Evolutionary conservation across 1,284 basidiomycete genomes (phyloP), one percentile per base, ranked within the genome.

Genomic region (Singerocomus inundabilis): DNA sequence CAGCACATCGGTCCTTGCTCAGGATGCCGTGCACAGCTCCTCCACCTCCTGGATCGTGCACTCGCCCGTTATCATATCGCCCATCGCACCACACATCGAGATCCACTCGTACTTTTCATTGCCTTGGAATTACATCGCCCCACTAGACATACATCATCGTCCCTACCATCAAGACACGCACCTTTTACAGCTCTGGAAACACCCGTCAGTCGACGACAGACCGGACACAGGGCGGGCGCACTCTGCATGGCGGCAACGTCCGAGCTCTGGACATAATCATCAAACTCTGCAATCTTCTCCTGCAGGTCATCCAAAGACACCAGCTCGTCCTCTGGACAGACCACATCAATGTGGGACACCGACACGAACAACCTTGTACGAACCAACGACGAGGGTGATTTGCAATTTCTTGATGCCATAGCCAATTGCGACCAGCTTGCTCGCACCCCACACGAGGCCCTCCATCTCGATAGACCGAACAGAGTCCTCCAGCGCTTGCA

Each of bases 281-380:
- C 95, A 63, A 94, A 86, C 65, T 90, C 91, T 16, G 75, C 74
- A 55, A 95, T 77, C 77, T 88, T 80, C 68, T 97, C 94, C 74
- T 98, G 93, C 59, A 99, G 82, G 39, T 98, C 94, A 60, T 98
- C 93, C 58, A 90, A 77, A 18, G 94, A 97, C 54, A 99, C 87
- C 64, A 95, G 91, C 65, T 96, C 95, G 57, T 96, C 93, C 87
- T 94, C 88, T 90, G 66, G n/a, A 52, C 31, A 49, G 48, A 54
- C 44, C n/a, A 21, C 18, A 47, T 54, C 47, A 47, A 43, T 28
- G 37, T 30, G n/a, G 15, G 10, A 2, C 31, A 15, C 15, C 10
- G 2, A 28, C 1, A 12, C 16, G 41, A 42, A 36, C 37, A 40
- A 4, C 34, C n/a, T 24, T 16, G 43, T 21, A 79, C 87, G 56